These are phyloP conservation scores for Globisporangium camurandrum DNA, from an alignment of 352 stramenopile species.

Conservation along the genomic window DNA sequence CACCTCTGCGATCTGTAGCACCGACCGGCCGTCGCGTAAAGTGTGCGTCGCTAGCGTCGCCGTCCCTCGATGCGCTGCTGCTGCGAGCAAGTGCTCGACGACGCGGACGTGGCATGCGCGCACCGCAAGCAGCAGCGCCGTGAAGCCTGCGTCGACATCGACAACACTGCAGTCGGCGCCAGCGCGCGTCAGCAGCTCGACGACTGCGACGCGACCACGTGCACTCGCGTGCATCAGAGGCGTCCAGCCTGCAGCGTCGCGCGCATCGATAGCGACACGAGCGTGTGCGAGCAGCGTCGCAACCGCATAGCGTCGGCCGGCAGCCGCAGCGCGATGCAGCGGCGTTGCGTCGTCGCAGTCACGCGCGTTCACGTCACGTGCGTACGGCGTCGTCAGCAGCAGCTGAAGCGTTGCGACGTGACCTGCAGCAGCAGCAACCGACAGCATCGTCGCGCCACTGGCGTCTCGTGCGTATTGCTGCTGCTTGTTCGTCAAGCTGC, in stretches of 20 bases:
- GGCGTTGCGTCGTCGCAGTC: not conserved
- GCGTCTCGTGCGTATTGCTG: not conserved
- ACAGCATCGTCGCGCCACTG: not conserved
- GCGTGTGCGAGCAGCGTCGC: constrained; percentile 2
- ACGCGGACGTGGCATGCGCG: not conserved
- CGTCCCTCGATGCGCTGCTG: not conserved
- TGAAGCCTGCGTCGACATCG: not conserved
- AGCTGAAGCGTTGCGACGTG: constrained; percentile 1
- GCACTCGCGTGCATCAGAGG: constrained; percentile 3
- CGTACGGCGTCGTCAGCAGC: constrained; percentile 3
- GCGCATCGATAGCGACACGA: not conserved
- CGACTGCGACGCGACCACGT: not conserved
- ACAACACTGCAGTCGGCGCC: not conserved
- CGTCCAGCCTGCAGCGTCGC: not conserved
- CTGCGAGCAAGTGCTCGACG: not conserved
- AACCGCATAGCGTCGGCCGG: not conserved
- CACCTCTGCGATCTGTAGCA: constrained; percentile 5
- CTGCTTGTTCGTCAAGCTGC: no score
- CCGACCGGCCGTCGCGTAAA: constrained; percentile 1
- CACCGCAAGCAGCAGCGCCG: constrained; percentile 4
- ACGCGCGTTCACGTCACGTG: not conserved
- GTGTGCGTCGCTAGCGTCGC: not conserved
- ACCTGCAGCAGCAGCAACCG: not conserved
- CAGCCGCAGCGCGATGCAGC: not conserved
- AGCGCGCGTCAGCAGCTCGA: not conserved